Percentiles rank a stretch among this genome's conserved stretches.
phyloP scores from a whole-genome alignment of 2,329 filamentous ascomycete species.

The Epichloe elymi region DNA sequence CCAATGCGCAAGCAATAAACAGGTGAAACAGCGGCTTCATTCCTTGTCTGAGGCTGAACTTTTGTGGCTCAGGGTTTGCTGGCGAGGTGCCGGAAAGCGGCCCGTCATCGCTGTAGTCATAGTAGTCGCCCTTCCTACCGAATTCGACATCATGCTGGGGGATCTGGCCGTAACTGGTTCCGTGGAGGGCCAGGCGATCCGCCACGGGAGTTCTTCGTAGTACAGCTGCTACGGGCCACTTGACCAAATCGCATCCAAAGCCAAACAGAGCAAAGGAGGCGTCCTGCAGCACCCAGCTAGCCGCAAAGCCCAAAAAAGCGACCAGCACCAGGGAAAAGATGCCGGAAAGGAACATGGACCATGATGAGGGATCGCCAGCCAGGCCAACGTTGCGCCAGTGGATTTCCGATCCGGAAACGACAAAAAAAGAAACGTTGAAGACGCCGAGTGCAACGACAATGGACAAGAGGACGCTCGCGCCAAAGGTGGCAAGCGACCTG shows the following conservation, averaged over 20 bases:
- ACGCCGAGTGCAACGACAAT: slow-evolving; percentile 13
- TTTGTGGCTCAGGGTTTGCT: background rate
- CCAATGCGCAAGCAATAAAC: slow-evolving; percentile 6
- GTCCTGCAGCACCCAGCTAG: slow-evolving; percentile 16
- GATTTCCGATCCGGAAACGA: slow-evolving; percentile 20
- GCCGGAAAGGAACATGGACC: slow-evolving; percentile 18
- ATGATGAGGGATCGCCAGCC: slow-evolving; percentile 17
- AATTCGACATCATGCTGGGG: slow-evolving; percentile 14
- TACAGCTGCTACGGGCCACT: slow-evolving; percentile 11
- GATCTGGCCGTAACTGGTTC: slow-evolving; percentile 10
- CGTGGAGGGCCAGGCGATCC: background rate
- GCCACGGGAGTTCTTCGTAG: slow-evolving; percentile 2
- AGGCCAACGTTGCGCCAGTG: slow-evolving; percentile 22
- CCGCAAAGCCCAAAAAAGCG: slow-evolving; percentile 6
- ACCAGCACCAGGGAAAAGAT: slow-evolving; percentile 14
- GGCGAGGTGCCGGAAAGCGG: slow-evolving; percentile 1
- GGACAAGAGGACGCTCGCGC: slow-evolving; percentile 7
- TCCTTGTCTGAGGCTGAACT: background rate
- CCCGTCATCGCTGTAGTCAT: slow-evolving; percentile 5
- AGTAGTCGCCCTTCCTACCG: background rate
- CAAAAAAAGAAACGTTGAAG: slow-evolving; percentile 14
- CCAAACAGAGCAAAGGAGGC: slow-evolving; percentile 9
- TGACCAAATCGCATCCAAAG: slow-evolving; percentile 14
- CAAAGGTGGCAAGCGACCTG: slow-evolving; percentile 5
- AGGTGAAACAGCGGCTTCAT: slow-evolving; percentile 6